Evolutionary conservation across 345 rosid species (phyloP).

Genomic region (Eucalyptus microcorys): DNA sequence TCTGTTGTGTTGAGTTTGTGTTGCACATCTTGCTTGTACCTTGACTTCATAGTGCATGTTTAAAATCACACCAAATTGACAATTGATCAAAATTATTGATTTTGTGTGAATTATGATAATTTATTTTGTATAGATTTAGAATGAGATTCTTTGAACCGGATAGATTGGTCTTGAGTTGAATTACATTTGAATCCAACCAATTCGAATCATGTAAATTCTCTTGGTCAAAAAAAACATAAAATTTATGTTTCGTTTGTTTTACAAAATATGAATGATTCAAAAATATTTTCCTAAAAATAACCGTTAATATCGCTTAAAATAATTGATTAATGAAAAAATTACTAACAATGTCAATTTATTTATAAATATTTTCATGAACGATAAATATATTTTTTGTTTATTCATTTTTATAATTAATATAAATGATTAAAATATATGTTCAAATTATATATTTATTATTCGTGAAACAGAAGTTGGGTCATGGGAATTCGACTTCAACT

Average conservation of each 20-base stretch:
- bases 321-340: background rate
- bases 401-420: too few relatives aligned
- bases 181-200: background rate
- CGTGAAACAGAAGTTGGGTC: rapidly evolving
- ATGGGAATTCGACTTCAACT: background rate
- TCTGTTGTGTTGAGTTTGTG: background rate
- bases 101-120: background rate
- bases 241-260: rapidly evolving
- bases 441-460: too few relatives aligned
- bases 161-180: background rate
- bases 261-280: background rate
- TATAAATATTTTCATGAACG: rapidly evolving
- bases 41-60: background rate
- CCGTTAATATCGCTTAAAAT: rapidly evolving
- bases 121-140: background rate
- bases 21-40: background rate
- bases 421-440: too few relatives aligned
- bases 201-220: rapidly evolving
- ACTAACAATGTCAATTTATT: too few relatives aligned
- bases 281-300: background rate
- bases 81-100: background rate
- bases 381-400: too few relatives aligned
- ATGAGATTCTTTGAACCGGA: rapidly evolving
- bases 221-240: background rate
- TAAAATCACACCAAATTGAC: background rate